phyloP scores from a whole-genome alignment of 139 green algal genomes.

The Dunaliella primolecta region DNA sequence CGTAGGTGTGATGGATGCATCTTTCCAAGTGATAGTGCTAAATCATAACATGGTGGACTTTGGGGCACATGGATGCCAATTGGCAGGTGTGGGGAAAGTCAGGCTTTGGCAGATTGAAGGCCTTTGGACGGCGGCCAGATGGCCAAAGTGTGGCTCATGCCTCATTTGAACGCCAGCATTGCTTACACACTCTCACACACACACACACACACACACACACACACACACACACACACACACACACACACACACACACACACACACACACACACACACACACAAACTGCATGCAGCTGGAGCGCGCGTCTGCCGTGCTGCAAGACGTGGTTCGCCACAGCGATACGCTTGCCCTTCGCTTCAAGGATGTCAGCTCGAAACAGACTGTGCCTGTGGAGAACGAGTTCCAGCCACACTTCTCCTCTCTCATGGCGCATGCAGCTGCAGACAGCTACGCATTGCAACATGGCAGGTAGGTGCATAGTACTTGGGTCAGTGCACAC shows the following conservation, averaged over 20 bases:
- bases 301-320: not conserved
- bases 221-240: not conserved
- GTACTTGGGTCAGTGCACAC: not conserved
- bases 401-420: conserved; percentile 17
- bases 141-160: too few relatives aligned
- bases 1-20: too few relatives aligned
- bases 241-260: not conserved
- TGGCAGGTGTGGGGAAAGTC: too few relatives aligned
- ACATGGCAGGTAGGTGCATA: not conserved
- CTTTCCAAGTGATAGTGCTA: too few relatives aligned
- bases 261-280: not conserved
- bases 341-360: conserved; percentile 12
- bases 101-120: too few relatives aligned
- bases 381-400: conserved; percentile 28
- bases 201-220: not conserved
- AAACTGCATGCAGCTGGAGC: not conserved
- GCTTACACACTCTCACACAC: not conserved
- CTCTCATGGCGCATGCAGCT: conserved; percentile 8
- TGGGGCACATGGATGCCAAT: too few relatives aligned
- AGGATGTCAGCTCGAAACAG: conserved; percentile 23
- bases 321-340: not conserved
- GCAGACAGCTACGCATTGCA: not conserved
- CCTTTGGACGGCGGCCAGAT: too few relatives aligned
- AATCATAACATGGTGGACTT: too few relatives aligned
- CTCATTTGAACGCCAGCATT: not conserved